Conservation (phyloP, 257 asterid species). For the Fraxinus quadrangulata region DNA sequence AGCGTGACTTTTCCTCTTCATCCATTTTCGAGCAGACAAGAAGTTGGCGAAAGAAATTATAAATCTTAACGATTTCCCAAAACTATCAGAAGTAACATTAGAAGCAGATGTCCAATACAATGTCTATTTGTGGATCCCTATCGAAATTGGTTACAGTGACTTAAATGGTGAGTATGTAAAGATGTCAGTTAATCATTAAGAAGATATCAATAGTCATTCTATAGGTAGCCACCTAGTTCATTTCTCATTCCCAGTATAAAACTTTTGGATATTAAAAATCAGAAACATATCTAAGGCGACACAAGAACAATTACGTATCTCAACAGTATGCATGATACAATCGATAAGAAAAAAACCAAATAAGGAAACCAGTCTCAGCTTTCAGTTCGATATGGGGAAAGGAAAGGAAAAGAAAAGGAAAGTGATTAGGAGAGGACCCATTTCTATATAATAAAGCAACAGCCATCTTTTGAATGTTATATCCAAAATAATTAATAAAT, state of each 20-base stretch:
- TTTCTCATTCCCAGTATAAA: background rate
- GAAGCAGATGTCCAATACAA: background rate
- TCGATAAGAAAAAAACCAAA: background rate
- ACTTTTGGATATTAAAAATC: background rate
- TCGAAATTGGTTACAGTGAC: background rate
- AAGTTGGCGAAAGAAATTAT: background rate
- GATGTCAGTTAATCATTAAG: background rate
- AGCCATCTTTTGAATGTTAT: background rate
- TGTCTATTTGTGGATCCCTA: slow-evolving; percentile 7
- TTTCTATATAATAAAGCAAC: background rate
- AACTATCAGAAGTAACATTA: background rate
- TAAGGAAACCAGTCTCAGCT: too few species aligned
- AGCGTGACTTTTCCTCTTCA: background rate
- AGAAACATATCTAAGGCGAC: too few species aligned
- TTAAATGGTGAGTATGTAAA: background rate
- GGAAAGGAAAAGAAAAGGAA: background rate
- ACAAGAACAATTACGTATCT: background rate
- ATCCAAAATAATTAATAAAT: background rate
- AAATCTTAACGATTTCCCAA: background rate
- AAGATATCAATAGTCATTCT: background rate
- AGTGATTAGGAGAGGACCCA: background rate
- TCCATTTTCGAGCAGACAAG: background rate
- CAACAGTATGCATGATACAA: background rate
- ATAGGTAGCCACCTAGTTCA: background rate
- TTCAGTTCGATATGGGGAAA: background rate